Percentiles rank a stretch among this genome's conserved stretches.
Evolutionary conservation across 2,329 filamentous ascomycete species (phyloP).

Genomic region (Calonectria henricotiae): DNA sequence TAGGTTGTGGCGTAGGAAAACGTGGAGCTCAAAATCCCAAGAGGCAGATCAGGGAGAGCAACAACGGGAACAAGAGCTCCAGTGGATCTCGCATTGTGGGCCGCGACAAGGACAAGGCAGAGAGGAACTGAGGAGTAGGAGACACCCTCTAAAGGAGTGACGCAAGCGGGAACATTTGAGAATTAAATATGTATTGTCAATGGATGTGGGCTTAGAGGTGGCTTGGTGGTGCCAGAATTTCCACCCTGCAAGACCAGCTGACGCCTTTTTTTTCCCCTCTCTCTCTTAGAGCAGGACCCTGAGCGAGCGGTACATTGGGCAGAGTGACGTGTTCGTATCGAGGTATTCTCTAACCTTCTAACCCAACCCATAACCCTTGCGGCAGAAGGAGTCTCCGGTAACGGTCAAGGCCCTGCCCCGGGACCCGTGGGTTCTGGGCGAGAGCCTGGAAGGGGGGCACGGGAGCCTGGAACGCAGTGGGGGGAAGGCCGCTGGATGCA

Average conservation of each 20-base stretch:
- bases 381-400: slow-evolving; percentile 30
- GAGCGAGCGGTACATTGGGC: slow-evolving; percentile 11
- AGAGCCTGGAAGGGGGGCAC: neutral
- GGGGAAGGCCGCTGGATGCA: slow-evolving; percentile 18
- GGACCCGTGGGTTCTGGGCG: slow-evolving; percentile 5
- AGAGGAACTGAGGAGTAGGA: slow-evolving; percentile 1
- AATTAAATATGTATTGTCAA: slow-evolving; percentile 11
- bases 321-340: slow-evolving; percentile 34
- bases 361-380: neutral
- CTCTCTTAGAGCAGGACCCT: neutral
- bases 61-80: slow-evolving; percentile 19
- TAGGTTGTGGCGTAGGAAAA: slow-evolving; percentile 12
- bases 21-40: slow-evolving; percentile 20
- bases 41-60: slow-evolving; percentile 5
- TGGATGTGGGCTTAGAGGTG: slow-evolving; percentile 4
- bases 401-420: slow-evolving; percentile 18
- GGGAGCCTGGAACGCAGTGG: slow-evolving; percentile 31
- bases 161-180: slow-evolving; percentile 2
- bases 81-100: slow-evolving; percentile 24
- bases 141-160: neutral
- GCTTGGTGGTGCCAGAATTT: slow-evolving; percentile 24
- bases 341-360: slow-evolving; percentile 17
- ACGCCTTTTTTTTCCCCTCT: slow-evolving; percentile 1
- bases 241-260: slow-evolving; percentile 25
- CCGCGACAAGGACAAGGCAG: slow-evolving; percentile 22